Percentiles rank a stretch among this genome's conserved stretches.
These are phyloP conservation scores for Rhizodiscina lignyota DNA, from an alignment of 495 filamentous ascomycete species.

Conservation along the genomic window DNA sequence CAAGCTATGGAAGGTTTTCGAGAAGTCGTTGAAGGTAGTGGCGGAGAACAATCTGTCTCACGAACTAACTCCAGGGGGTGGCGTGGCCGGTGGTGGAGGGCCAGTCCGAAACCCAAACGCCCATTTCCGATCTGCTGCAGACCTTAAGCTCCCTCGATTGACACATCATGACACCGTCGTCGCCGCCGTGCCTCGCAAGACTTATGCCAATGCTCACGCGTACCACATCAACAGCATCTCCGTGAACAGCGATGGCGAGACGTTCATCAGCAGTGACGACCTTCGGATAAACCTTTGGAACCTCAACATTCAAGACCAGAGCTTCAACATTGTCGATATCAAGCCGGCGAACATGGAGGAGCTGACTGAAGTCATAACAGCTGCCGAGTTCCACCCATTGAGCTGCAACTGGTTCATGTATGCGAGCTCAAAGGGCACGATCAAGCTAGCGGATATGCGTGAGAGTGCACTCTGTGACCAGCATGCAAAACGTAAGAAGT, in stretches of 20 bases:
- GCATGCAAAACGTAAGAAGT: conserved; percentile 71
- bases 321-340: conserved; percentile 99
- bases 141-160: conserved; percentile 82
- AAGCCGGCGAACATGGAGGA: conserved; percentile 99
- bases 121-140: conserved; percentile 62
- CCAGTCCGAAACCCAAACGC: conserved; percentile 48
- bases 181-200: conserved; percentile 84
- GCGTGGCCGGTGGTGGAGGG: conserved; percentile 55
- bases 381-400: conserved; percentile 89
- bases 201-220: conserved; percentile 95
- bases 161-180: conserved; percentile 98
- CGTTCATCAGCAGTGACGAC: conserved; percentile 97
- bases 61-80: conserved; percentile 71
- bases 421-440: conserved; percentile 95
- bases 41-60: conserved; percentile 97
- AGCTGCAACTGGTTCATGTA: conserved; percentile 99
- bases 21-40: conserved; percentile 96
- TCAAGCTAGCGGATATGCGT: conserved; percentile 97
- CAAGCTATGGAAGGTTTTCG: conserved; percentile 99
- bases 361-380: conserved; percentile 95
- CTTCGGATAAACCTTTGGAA: conserved; percentile 98
- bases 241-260: conserved; percentile 97
- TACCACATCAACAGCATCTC: conserved; percentile 99
- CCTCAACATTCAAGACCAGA: conserved; percentile 96
- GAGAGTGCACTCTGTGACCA: conserved; percentile 91